phyloP scores from a whole-genome alignment of 202 grass and related monocot genomes.

The Schoenoplectus tabernaemontani region DNA sequence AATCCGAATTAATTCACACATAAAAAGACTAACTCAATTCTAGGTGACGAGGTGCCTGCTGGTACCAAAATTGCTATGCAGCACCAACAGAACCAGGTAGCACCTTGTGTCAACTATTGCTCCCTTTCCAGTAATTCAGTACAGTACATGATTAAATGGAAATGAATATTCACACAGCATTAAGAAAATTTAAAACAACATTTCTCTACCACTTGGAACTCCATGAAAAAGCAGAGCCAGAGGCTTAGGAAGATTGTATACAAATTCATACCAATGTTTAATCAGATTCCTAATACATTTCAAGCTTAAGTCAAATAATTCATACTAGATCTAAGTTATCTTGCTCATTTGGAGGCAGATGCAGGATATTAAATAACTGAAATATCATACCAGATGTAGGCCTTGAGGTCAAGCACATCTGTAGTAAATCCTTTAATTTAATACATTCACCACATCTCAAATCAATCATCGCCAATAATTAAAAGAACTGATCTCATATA shows the following conservation, averaged over 20 bases:
- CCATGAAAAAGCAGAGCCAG: background rate
- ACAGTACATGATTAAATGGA: background rate
- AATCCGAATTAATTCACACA: background rate
- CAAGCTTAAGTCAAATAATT: background rate
- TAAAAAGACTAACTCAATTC: too few relatives aligned
- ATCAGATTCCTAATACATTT: background rate
- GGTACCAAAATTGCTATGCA: too few relatives aligned
- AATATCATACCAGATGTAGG: background rate
- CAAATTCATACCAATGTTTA: background rate
- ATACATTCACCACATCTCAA: background rate
- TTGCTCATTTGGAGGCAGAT: background rate
- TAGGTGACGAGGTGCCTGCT: too few relatives aligned
- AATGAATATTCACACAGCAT: background rate
- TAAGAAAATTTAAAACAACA: background rate
- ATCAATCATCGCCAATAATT: background rate
- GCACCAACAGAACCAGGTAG: background rate
- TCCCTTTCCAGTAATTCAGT: background rate
- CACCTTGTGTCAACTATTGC: background rate
- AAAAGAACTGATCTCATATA: background rate
- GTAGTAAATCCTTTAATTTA: background rate
- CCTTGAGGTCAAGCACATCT: background rate
- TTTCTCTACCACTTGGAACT: background rate
- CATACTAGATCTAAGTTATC: background rate
- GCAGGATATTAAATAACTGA: background rate
- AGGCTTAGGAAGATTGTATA: background rate